These are phyloP conservation scores for Hypomyces perniciosus DNA, from an alignment of 2,329 filamentous ascomycete genomes.

Conservation along the genomic window DNA sequence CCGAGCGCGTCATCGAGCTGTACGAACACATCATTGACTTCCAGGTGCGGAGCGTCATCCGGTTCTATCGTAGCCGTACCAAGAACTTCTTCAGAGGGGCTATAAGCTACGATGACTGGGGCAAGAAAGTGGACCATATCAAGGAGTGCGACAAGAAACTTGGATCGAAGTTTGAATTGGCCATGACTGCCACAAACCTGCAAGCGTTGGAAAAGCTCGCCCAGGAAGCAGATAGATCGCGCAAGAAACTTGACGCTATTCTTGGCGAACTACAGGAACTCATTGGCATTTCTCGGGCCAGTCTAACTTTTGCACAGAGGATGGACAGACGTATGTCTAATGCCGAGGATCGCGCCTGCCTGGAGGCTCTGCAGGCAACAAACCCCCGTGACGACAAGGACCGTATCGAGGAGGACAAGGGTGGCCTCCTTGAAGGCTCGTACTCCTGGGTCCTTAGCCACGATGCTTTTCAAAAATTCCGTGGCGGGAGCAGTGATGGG, in stretches of 20 bases:
- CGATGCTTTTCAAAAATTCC: conserved; percentile 19
- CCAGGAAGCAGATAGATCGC: too few species aligned
- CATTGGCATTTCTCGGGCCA: too few species aligned
- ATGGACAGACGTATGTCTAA: too few species aligned
- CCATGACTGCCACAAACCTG: not conserved
- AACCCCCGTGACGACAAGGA: conserved; percentile 27
- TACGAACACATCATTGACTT: conserved; percentile 1
- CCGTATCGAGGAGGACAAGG: conserved; percentile 30
- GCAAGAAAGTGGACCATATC: not conserved
- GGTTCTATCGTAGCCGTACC: not conserved
- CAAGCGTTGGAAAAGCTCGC: too few species aligned
- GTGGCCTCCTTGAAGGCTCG: conserved; percentile 25
- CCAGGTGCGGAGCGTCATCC: conserved; percentile 1
- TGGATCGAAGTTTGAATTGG: not conserved
- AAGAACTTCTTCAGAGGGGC: not conserved
- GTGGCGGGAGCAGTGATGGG: conserved; percentile 14
- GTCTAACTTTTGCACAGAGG: too few species aligned
- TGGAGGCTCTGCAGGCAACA: conserved; percentile 19
- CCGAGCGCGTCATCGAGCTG: not conserved
- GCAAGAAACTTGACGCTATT: too few species aligned
- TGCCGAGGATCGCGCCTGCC: conserved; percentile 8
- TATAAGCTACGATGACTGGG: conserved; percentile 2
- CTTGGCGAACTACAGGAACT: too few species aligned
- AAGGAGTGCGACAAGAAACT: not conserved
- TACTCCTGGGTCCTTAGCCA: conserved; percentile 31